A percentile compares a stretch with the other conserved stretches of the same genome.
These are phyloP conservation scores for Zymoseptoria ardabiliae DNA, from an alignment of 2,329 filamentous ascomycete species.

Conservation along the genomic window DNA sequence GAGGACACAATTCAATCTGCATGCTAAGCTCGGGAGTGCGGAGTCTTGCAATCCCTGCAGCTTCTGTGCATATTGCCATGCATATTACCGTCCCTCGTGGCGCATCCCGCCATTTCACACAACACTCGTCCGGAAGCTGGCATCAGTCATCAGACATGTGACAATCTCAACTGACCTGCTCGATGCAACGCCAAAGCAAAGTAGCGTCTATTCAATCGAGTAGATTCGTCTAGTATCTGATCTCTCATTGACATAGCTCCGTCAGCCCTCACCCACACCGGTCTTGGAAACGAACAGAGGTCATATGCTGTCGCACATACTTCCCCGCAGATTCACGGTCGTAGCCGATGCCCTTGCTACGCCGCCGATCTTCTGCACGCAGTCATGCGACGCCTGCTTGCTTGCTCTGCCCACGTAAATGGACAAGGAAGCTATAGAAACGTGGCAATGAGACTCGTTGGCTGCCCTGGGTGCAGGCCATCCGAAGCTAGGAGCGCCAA, in stretches of 20 bases:
- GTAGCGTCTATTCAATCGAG: neutral
- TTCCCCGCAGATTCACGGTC: neutral
- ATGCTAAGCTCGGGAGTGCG: neutral
- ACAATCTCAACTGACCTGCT: neutral
- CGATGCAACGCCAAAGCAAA: neutral
- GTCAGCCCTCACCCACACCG: neutral
- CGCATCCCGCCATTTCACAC: neutral
- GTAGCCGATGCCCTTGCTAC: neutral
- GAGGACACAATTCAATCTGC: neutral
- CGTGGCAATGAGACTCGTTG: neutral
- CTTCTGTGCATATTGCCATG: slow-evolving; percentile 5
- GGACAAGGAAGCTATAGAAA: neutral
- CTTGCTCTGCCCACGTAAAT: neutral
- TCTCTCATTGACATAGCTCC: neutral
- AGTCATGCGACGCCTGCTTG: neutral
- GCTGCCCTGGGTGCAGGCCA: neutral
- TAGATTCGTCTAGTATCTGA: neutral
- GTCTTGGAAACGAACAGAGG: neutral
- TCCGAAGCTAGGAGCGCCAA: neutral
- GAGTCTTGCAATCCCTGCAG: neutral
- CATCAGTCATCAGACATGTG: neutral
- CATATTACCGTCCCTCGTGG: neutral
- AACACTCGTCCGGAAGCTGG: neutral
- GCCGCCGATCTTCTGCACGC: neutral
- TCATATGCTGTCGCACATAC: neutral